Percentiles rank a stretch among this genome's conserved stretches.
phyloP scores from a whole-genome alignment of 2,329 filamentous ascomycete species.

The Elsinoe australis region DNA sequence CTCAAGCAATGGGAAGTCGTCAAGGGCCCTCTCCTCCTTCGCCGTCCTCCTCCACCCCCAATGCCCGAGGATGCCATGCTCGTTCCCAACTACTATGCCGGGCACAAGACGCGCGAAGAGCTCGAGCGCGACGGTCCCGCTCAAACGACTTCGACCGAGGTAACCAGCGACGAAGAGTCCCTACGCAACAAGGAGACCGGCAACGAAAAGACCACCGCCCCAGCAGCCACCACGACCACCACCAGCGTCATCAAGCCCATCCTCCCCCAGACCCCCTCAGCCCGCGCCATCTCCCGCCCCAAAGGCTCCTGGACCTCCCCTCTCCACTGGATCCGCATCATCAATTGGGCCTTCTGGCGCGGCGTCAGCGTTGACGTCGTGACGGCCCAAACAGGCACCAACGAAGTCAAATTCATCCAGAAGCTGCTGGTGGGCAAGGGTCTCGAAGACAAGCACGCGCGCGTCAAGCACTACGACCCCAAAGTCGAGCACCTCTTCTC shows the following conservation, averaged over 20 bases:
- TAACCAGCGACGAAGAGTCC: constrained; percentile 26
- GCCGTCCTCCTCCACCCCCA: constrained; percentile 33
- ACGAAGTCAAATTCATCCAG: constrained; percentile 16
- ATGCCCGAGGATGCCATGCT: constrained; percentile 15
- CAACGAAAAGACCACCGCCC: background rate
- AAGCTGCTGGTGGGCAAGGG: constrained; percentile 22
- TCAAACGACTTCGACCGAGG: constrained; percentile 19
- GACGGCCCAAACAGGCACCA: constrained; percentile 29
- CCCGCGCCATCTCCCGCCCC: constrained; percentile 14
- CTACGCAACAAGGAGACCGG: constrained; percentile 18
- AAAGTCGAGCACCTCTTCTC: constrained; percentile 56
- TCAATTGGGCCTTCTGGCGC: constrained; percentile 20
- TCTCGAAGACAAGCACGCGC: constrained; percentile 22
- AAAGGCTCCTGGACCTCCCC: constrained; percentile 19
- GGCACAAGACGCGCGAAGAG: constrained; percentile 45
- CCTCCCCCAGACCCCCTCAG: background rate
- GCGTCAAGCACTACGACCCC: constrained; percentile 46
- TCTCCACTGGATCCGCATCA: constrained; percentile 18
- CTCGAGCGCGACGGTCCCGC: constrained; percentile 32
- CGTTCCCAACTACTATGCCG: constrained; percentile 51
- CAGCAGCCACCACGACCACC: background rate
- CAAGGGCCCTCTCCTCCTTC: constrained; percentile 42
- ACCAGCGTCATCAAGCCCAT: background rate
- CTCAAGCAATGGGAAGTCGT: constrained; percentile 49
- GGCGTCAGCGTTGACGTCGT: constrained; percentile 24